Base-by-base conservation (phyloP, 192 early-diverging fungal species). In the Backusella tuberculispora region DNA sequence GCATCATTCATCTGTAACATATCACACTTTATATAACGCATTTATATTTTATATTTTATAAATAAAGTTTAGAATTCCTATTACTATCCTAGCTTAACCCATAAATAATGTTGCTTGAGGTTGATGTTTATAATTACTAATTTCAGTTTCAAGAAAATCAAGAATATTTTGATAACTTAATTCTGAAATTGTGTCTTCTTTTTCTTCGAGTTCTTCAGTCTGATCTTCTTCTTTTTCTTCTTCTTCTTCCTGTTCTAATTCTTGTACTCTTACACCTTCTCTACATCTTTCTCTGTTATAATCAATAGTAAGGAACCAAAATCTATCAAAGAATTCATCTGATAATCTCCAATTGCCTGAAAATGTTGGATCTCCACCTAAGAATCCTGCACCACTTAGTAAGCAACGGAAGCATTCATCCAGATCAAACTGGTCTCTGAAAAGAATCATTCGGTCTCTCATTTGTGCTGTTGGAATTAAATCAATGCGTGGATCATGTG, bases 231-330 rank as follows among this genome's bases (percentile, higher is more conserved):
- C 15, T 38, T 66, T 15, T 8, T 17, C 26, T 4, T 66, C 64
- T n/a, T 14, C n/a, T 17, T 66, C 17, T 41, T 66, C 8, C 26
- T 60, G 2, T 7, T 60, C 53, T 26, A 26, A 8, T 26, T 12
- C 53, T 60, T 26, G 53, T 24, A 13, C 26, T 60, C 4, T 24
- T 24, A 24, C 21, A 34, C 29, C 29, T 8, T 66, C 37, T 40
- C 53, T 2, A 21, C 21, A 60, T 26, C 53, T 21, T 21, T 10
- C 4, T 26, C 53, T 60, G 53, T 60, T 26, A 60, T 60, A 60
- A 60, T 60, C 53, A 60, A 60, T 60, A 60, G 53, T 60, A 12
- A 60, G 53, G 21, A 60, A 60, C 53, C 53, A 60, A 60, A 60
- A 60, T 19, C 26, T 60, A 24, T 60, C 53, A 60, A 60, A 60